These are phyloP conservation scores for Penicillium bialowiezense DNA, from an alignment of 495 filamentous ascomycete genomes.

Conservation along the genomic window DNA sequence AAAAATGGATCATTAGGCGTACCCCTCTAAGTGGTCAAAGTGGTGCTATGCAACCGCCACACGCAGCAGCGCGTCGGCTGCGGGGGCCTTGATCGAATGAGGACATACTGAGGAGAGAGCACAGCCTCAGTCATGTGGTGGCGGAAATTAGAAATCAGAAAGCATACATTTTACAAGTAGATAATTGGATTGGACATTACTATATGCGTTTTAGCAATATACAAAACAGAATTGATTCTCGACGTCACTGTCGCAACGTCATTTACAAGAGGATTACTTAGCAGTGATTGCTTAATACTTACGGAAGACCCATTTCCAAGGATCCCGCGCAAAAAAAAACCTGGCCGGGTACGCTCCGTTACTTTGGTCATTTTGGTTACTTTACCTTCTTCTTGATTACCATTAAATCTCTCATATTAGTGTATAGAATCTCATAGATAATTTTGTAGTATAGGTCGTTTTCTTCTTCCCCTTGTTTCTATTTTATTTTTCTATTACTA, in stretches of 20 bases:
- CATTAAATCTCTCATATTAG: constrained; percentile 21
- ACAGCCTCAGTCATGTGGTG: constrained; percentile 23
- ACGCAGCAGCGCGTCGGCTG: constrained; percentile 20
- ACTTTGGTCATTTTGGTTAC: neutral
- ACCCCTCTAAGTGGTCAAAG: neutral
- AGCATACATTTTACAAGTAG: no score
- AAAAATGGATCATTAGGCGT: neutral
- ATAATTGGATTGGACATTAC: no score
- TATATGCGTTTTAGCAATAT: no score
- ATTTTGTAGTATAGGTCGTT: no score
- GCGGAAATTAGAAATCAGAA: constrained; percentile 3
- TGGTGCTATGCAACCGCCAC: constrained; percentile 23
- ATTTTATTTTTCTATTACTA: no score
- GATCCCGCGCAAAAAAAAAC: constrained; percentile 13
- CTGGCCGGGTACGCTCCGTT: neutral
- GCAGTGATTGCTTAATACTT: constrained; percentile 25
- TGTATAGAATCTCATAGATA: neutral
- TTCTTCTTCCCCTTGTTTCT: no score
- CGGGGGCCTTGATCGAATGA: constrained; percentile 27
- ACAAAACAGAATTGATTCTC: neutral
- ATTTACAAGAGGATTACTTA: no score
- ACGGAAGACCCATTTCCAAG: constrained; percentile 29
- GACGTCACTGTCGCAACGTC: constrained; percentile 3
- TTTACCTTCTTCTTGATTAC: neutral
- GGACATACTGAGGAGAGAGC: constrained; percentile 1